Percentiles rank a stretch among this genome's conserved stretches.
Conservation (phyloP, 257 asterid genomes). For the Jacaranda mimosifolia region DNA sequence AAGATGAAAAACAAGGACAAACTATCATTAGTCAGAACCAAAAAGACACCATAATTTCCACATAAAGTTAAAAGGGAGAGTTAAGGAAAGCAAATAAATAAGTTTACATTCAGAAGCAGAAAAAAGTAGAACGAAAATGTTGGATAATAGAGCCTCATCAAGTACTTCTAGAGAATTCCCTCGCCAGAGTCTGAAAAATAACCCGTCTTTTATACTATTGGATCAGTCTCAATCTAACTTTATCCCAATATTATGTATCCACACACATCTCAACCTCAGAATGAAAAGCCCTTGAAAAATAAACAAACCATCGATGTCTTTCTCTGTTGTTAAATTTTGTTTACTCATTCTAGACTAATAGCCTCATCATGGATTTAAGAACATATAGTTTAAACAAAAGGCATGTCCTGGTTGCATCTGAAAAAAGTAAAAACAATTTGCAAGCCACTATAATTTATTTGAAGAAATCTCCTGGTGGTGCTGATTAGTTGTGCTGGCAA, state of each 20-base stretch:
- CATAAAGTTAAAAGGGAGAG: neutral
- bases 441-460: too few species aligned
- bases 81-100: neutral
- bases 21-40: conserved; percentile 3
- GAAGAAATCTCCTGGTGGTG: too few species aligned
- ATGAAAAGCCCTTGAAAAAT: neutral
- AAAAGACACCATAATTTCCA: neutral
- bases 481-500: too few species aligned
- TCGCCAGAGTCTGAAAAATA: neutral
- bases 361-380: neutral
- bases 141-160: neutral
- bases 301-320: neutral
- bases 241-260: neutral
- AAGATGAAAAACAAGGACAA: neutral
- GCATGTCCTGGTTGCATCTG: neutral
- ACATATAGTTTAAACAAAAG: conserved; percentile 1
- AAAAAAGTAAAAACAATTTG: too few species aligned
- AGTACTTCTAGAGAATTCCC: neutral
- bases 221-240: neutral
- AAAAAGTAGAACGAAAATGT: neutral
- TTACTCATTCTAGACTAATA: neutral
- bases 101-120: neutral
- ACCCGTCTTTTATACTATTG: neutral
- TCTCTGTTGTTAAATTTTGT: neutral
- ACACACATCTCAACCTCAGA: neutral